Evolutionary conservation across 805 yeast genomes (phyloP).

Genomic region (Brettanomyces bruxellensis): DNA sequence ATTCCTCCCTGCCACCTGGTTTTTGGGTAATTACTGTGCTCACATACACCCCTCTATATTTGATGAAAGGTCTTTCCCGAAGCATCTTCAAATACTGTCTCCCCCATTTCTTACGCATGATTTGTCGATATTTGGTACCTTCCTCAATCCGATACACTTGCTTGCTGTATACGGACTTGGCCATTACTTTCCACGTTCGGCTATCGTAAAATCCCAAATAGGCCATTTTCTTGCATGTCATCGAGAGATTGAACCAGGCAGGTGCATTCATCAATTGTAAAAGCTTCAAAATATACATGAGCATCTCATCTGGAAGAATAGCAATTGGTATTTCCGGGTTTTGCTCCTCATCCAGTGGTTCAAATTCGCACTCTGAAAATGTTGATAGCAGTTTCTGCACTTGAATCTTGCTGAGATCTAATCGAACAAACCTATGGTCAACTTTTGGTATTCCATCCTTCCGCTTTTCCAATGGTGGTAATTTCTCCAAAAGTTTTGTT

Average conservation of each 20-base stretch:
- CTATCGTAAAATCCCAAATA: conserved; percentile 46
- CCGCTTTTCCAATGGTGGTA: conserved; percentile 1
- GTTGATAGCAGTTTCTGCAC: conserved; percentile 31
- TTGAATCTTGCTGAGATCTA: conserved; percentile 28
- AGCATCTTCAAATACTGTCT: conserved; percentile 44
- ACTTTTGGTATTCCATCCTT: not conserved
- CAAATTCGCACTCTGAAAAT: conserved; percentile 23
- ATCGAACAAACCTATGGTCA: conserved; percentile 1
- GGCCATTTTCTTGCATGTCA: conserved; percentile 50
- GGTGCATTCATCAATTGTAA: conserved; percentile 43
- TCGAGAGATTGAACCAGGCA: conserved; percentile 54
- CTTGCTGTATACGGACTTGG: conserved; percentile 40
- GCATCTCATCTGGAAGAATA: conserved; percentile 48
- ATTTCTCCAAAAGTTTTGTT: conserved; percentile 31
- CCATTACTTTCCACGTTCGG: conserved; percentile 41
- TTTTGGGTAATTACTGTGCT: conserved; percentile 78
- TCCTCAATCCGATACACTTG: conserved; percentile 44
- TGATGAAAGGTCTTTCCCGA: conserved; percentile 60
- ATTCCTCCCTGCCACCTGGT: conserved; percentile 68
- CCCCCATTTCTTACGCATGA: conserved; percentile 32
- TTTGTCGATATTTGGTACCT: conserved; percentile 24
- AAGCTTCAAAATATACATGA: conserved; percentile 40
- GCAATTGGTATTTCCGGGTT: conserved; percentile 32
- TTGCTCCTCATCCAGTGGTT: conserved; percentile 18
- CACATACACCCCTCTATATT: conserved; percentile 78